phyloP scores from a whole-genome alignment of 2,329 filamentous ascomycete genomes.

The Phaeosphaeriaceae sp. region DNA sequence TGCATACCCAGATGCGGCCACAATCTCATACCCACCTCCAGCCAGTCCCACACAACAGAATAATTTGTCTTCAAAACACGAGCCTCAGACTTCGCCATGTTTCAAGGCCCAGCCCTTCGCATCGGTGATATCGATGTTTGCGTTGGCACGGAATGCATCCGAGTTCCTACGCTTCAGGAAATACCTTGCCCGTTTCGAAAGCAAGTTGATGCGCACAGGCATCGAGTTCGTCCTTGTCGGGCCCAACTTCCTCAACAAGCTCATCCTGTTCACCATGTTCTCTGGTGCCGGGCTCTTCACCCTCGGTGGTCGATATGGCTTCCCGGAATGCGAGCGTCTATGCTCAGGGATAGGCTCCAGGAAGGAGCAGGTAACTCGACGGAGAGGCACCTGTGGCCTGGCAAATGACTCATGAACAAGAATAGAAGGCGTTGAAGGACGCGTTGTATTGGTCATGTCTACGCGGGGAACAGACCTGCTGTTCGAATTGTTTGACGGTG shows the following conservation, averaged over 20 bases:
- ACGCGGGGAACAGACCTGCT: too few species aligned
- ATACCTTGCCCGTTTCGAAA: not conserved
- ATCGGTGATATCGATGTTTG: not conserved
- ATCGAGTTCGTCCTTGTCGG: not conserved
- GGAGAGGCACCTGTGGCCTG: not conserved
- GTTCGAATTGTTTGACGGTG: not conserved
- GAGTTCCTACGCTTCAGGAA: constrained; percentile 1
- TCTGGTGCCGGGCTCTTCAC: not conserved
- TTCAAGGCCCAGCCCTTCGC: not conserved
- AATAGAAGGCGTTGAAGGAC: not conserved
- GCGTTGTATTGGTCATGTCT: not conserved
- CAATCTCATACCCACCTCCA: not conserved
- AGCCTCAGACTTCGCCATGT: not conserved
- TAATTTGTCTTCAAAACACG: not conserved
- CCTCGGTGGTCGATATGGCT: not conserved
- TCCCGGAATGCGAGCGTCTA: not conserved
- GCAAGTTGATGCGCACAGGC: not conserved
- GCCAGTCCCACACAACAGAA: not conserved
- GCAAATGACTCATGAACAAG: not conserved
- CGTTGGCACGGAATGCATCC: not conserved
- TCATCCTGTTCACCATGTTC: not conserved
- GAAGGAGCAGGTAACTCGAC: constrained; percentile 2
- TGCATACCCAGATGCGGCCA: not conserved
- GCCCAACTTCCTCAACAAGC: not conserved
- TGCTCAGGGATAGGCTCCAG: not conserved